Percentiles rank a stretch among this genome's conserved stretches.
phyloP scores from a whole-genome alignment of 1,284 basidiomycete species.

The Tilletia caries region DNA sequence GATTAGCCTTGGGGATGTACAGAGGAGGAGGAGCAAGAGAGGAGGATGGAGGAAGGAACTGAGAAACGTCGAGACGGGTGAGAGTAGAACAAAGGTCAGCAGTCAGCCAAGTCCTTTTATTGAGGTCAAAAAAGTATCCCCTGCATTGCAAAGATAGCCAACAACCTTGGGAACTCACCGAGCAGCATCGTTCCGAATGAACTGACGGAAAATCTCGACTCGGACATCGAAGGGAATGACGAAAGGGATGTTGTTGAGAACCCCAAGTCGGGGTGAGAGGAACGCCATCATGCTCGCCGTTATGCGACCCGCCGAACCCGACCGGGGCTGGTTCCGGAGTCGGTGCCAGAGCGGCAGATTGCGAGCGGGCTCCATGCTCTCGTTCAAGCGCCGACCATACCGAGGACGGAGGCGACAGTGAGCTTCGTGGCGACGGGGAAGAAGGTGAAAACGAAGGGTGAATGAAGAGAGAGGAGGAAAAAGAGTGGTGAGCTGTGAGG shows the following conservation, averaged over 20 bases:
- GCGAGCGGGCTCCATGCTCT: not conserved
- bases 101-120: too few relatives aligned
- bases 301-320: conserved; percentile 19
- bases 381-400: not conserved
- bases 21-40: too few relatives aligned
- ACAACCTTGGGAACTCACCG: conserved; percentile 18
- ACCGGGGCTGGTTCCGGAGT: not conserved
- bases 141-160: not conserved
- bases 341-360: too few relatives aligned
- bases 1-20: too few relatives aligned
- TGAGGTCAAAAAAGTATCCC: too few relatives aligned
- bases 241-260: conserved; percentile 95
- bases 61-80: conserved; percentile 1
- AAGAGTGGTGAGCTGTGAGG: too few relatives aligned
- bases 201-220: conserved; percentile 81
- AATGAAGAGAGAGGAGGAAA: too few relatives aligned
- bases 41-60: too few relatives aligned
- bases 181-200: conserved; percentile 54
- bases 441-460: too few relatives aligned
- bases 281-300: conserved; percentile 69
- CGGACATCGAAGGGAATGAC: conserved; percentile 88
- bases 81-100: not conserved
- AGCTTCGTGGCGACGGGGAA: too few relatives aligned
- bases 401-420: too few relatives aligned
- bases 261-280: conserved; percentile 76